A percentile compares a stretch with the other conserved stretches of the same genome.
These are phyloP conservation scores for Aspergillus hiratsukae DNA, from an alignment of 2,329 filamentous ascomycete genomes.

Conservation along the genomic window DNA sequence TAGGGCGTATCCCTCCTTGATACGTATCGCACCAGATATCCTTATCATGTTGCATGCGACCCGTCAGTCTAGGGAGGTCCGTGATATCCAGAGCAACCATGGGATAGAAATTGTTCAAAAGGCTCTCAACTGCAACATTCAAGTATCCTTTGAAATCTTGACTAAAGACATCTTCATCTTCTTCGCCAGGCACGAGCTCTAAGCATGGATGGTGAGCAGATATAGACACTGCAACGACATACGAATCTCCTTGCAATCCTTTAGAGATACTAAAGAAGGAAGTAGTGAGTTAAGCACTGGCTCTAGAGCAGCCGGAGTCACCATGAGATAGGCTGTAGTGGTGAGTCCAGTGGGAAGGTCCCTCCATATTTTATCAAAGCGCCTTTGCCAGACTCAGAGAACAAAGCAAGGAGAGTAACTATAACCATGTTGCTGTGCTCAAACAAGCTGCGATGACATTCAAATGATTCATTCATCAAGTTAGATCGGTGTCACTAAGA, in stretches of 20 bases:
- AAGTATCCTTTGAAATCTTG: background rate
- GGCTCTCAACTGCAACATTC: background rate
- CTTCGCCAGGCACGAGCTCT: background rate
- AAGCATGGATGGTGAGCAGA: background rate
- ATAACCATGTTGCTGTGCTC: too few relatives aligned
- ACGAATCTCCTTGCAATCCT: background rate
- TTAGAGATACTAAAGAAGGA: background rate
- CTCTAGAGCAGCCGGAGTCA: background rate
- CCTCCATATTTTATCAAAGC: background rate
- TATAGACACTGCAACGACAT: background rate
- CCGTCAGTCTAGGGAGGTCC: background rate
- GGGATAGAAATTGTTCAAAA: background rate
- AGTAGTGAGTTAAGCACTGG: background rate
- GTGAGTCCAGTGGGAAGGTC: background rate
- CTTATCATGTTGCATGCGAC: background rate
- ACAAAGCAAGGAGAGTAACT: background rate
- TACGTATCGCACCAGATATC: background rate
- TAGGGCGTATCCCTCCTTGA: background rate
- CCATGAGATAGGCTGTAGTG: background rate
- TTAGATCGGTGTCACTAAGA: too few relatives aligned
- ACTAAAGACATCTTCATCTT: background rate
- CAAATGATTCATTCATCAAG: too few relatives aligned
- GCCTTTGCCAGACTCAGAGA: background rate
- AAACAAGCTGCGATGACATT: too few relatives aligned
- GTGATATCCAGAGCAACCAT: background rate